A percentile compares a stretch with the other conserved stretches of the same genome.
phyloP scores from a whole-genome alignment of 1,284 basidiomycete genomes.

The Cutaneotrichosporon daszewskae region DNA sequence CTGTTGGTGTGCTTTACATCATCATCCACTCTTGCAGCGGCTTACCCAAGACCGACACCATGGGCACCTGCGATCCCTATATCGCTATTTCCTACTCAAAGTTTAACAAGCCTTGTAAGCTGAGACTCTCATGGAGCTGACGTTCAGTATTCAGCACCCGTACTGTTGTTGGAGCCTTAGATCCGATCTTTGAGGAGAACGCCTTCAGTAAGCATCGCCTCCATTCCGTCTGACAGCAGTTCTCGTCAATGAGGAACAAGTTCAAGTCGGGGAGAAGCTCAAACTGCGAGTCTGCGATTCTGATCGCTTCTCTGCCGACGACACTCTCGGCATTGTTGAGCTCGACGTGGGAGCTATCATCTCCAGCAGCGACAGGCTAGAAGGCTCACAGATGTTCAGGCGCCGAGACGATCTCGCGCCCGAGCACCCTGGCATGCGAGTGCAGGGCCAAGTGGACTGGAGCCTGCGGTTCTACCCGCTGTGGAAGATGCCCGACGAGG shows the following conservation, averaged over 20 bases:
- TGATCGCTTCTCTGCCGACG: slow-evolving; percentile 50
- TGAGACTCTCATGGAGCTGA: not conserved
- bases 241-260: slow-evolving; percentile 35
- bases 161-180: slow-evolving; percentile 38
- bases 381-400: slow-evolving; percentile 22
- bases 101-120: slow-evolving; percentile 39
- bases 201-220: slow-evolving; percentile 22
- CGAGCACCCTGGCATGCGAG: slow-evolving; percentile 33
- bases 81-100: slow-evolving; percentile 40
- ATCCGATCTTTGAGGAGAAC: slow-evolving; percentile 45
- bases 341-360: slow-evolving; percentile 46
- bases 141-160: slow-evolving; percentile 39
- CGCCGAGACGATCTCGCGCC: slow-evolving; percentile 30
- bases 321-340: slow-evolving; percentile 47
- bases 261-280: slow-evolving; percentile 44
- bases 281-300: slow-evolving; percentile 45
- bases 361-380: slow-evolving; percentile 21
- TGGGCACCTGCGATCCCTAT: slow-evolving; percentile 47
- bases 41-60: slow-evolving; percentile 40
- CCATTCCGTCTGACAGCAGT: slow-evolving; percentile 22
- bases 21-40: slow-evolving; percentile 37
- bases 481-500: slow-evolving; percentile 37
- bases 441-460: slow-evolving; percentile 38
- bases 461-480: slow-evolving; percentile 42
- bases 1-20: slow-evolving; percentile 45